Conservation (phyloP, 2,329 filamentous ascomycete genomes). For the Arachnopeziza araneosa region DNA sequence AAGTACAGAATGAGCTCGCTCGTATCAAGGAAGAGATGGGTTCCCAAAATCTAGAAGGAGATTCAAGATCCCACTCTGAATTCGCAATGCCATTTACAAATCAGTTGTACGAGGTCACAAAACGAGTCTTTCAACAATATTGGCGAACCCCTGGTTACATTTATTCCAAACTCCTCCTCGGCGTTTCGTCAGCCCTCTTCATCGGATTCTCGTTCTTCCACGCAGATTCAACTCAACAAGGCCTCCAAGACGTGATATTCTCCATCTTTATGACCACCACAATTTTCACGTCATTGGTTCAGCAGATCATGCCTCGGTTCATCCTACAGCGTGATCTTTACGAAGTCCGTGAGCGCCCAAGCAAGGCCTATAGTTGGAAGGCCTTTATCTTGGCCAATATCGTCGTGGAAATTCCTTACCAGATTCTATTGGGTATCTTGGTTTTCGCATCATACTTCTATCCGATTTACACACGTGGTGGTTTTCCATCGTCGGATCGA, state of each 20-base stretch:
- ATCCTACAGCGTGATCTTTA: constrained; percentile 64
- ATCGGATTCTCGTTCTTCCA: constrained; percentile 66
- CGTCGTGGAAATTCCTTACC: constrained; percentile 80
- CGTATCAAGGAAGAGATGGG: constrained; percentile 34
- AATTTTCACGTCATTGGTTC: constrained; percentile 60
- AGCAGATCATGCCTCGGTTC: constrained; percentile 67
- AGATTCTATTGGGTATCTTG: constrained; percentile 66
- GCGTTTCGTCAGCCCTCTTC: constrained; percentile 45
- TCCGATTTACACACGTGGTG: constrained; percentile 62
- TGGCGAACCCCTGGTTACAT: constrained; percentile 74
- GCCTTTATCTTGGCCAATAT: constrained; percentile 42
- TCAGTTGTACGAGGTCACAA: constrained; percentile 61
- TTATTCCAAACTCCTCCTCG: constrained; percentile 61
- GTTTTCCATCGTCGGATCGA: constrained; percentile 23
- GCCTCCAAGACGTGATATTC: constrained; percentile 68
- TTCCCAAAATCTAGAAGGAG: constrained; percentile 52
- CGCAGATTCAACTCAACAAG: constrained; percentile 53
- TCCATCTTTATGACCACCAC: constrained; percentile 66
- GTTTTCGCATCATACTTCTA: constrained; percentile 84
- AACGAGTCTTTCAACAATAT: constrained; percentile 70
- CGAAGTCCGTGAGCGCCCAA: constrained; percentile 41
- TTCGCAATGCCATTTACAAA: constrained; percentile 69
- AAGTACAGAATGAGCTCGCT: constrained; percentile 24
- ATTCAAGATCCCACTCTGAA: constrained; percentile 47
- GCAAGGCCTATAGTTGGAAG: constrained; percentile 33